These are phyloP conservation scores for Ceratocystis colombiana DNA, from an alignment of 2,329 filamentous ascomycete species.

Conservation along the genomic window DNA sequence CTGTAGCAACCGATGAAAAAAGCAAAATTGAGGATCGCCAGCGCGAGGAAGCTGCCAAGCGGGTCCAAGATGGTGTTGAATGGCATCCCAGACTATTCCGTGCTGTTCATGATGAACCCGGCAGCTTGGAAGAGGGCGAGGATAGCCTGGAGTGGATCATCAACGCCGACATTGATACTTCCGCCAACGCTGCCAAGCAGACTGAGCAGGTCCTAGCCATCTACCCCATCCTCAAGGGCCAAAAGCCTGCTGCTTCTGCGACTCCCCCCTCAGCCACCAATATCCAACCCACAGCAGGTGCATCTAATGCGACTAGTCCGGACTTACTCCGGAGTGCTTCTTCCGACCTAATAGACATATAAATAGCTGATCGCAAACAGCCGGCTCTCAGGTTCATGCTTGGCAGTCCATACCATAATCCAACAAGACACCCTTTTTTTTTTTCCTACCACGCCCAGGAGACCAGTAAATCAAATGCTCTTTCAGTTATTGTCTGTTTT, in stretches of 20 bases:
- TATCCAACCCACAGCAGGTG: not conserved
- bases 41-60: conserved; percentile 72
- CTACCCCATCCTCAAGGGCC: conserved; percentile 72
- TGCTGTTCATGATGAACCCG: conserved; percentile 57
- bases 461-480: not conserved
- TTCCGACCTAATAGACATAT: conserved; percentile 24
- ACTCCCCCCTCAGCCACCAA: conserved; percentile 42
- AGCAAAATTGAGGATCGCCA: conserved; percentile 92
- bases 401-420: not conserved
- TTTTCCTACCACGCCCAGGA: not conserved
- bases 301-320: not conserved
- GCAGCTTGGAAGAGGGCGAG: conserved; percentile 65
- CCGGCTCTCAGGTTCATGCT: not conserved
- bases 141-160: conserved; percentile 94
- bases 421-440: too few relatives aligned
- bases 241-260: conserved; percentile 48
- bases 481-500: not conserved
- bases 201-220: conserved; percentile 77
- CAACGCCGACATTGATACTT: conserved; percentile 64
- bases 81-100: conserved; percentile 87
- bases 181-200: conserved; percentile 48
- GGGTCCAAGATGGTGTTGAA: conserved; percentile 67
- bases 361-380: not conserved
- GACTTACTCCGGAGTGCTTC: conserved; percentile 20
- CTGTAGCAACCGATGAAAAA: conserved; percentile 85